phyloP scores from a whole-genome alignment of 352 stramenopile genomes.

The Phytophthora citrophthora region DNA sequence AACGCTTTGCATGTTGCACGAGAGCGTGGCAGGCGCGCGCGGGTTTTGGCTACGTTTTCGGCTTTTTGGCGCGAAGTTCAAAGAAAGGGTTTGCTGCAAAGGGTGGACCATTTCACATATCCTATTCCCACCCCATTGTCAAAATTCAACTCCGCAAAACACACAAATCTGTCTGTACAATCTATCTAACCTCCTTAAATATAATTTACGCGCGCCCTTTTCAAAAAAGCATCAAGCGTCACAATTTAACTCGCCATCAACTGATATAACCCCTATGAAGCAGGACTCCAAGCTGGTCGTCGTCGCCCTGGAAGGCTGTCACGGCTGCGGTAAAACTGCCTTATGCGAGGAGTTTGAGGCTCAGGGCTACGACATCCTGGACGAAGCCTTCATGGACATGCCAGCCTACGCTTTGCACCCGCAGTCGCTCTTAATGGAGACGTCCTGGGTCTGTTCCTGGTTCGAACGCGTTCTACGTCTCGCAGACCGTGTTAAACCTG shows the following conservation, averaged over 20 bases:
- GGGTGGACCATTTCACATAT: conserved; percentile 15
- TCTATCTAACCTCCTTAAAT: conserved; percentile 2
- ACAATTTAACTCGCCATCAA: background rate
- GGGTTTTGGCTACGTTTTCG: background rate
- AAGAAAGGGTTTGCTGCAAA: conserved; percentile 5
- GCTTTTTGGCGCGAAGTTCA: conserved; percentile 33
- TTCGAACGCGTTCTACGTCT: conserved; percentile 89
- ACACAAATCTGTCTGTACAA: background rate
- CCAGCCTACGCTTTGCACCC: conserved; percentile 82
- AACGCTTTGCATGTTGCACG: conserved; percentile 9
- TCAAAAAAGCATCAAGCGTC: conserved; percentile 8
- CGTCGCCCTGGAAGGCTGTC: conserved; percentile 88
- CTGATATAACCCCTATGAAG: conserved; percentile 26
- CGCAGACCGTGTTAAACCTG: conserved; percentile 52
- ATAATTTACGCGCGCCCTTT: conserved; percentile 28
- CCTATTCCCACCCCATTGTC: background rate
- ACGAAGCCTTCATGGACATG: conserved; percentile 92
- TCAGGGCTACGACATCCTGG: conserved; percentile 80
- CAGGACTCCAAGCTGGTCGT: conserved; percentile 75
- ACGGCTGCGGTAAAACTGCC: conserved; percentile 87
- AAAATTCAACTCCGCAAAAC: conserved; percentile 11
- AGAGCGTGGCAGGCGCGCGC: conserved; percentile 14
- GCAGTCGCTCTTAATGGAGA: conserved; percentile 92
- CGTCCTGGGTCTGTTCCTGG: conserved; percentile 90
- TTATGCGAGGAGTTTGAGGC: conserved; percentile 78